These are phyloP conservation scores for Bruguiera hainesii DNA, from an alignment of 441 rosid species.

Conservation along the genomic window DNA sequence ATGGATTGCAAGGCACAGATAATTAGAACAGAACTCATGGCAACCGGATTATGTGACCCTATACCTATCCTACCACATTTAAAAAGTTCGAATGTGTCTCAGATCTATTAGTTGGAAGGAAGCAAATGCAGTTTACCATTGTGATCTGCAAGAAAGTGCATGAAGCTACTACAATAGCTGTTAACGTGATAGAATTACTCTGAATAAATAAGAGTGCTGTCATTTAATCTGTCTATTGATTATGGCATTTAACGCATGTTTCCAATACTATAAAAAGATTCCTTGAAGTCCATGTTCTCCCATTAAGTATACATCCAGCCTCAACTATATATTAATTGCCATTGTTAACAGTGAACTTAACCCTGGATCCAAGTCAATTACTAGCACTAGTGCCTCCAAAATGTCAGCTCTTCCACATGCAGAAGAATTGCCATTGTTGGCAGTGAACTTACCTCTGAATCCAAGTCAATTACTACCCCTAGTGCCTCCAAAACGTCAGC, in stretches of 20 bases:
- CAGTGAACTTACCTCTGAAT: slow-evolving; percentile 53
- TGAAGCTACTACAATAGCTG: too few species aligned
- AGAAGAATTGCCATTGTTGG: slow-evolving; percentile 43
- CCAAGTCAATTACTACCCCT: slow-evolving; percentile 75
- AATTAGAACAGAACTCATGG: neutral
- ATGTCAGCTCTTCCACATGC: slow-evolving; percentile 99
- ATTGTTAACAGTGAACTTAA: slow-evolving; percentile 26
- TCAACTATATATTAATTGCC: too few species aligned
- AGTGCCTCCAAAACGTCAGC: slow-evolving; percentile 88
- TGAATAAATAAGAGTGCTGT: too few species aligned
- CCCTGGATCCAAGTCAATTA: slow-evolving; percentile 76
- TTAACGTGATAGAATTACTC: too few species aligned
- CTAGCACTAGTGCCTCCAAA: slow-evolving; percentile 72
- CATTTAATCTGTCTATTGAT: too few species aligned
- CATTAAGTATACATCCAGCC: too few species aligned
- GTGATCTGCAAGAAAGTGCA: too few species aligned
- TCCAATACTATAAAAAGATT: too few species aligned
- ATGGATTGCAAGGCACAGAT: neutral
- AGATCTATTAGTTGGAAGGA: neutral
- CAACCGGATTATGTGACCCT: too few species aligned
- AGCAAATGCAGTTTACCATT: neutral
- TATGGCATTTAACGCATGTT: too few species aligned
- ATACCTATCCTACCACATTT: too few species aligned
- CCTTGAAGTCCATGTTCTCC: too few species aligned
- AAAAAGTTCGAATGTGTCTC: neutral